A percentile compares a stretch with the other conserved stretches of the same genome.
phyloP scores from a whole-genome alignment of 2,329 filamentous ascomycete genomes.

The Magnaporthales sp. region DNA sequence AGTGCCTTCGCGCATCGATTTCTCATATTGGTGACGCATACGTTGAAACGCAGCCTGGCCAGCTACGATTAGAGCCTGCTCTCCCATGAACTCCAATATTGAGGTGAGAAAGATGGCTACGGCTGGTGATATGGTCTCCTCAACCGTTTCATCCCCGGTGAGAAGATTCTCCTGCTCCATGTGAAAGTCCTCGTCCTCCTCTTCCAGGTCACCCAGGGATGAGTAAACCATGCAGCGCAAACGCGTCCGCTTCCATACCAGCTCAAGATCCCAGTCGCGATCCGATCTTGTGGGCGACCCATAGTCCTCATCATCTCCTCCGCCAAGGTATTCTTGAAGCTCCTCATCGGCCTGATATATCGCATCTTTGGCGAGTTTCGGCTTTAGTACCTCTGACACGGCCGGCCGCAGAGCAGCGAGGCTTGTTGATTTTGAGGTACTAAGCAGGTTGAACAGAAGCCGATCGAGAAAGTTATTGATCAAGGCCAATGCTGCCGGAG shows the following conservation, averaged over 20 bases:
- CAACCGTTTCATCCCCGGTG: conserved; percentile 45
- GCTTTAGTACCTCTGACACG: conserved; percentile 78
- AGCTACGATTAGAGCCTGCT: conserved; percentile 80
- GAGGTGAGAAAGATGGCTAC: conserved; percentile 95
- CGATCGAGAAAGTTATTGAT: conserved; percentile 93
- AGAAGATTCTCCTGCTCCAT: conserved; percentile 72
- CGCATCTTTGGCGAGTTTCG: conserved; percentile 68
- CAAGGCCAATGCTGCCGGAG: conserved; percentile 62
- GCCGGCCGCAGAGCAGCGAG: conserved; percentile 70
- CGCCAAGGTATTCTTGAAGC: conserved; percentile 77
- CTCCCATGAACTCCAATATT: conserved; percentile 87
- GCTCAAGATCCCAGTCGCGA: conserved; percentile 77
- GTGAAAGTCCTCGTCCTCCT: conserved; percentile 89
- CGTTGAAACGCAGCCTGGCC: conserved; percentile 75
- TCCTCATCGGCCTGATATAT: conserved; percentile 29
- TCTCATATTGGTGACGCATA: conserved; percentile 48
- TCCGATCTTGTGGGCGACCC: conserved; percentile 39
- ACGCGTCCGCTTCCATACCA: conserved; percentile 88
- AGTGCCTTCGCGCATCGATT: conserved; percentile 45
- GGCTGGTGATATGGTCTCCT: conserved; percentile 73
- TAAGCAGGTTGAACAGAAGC: conserved; percentile 84
- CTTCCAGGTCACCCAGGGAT: conserved; percentile 90
- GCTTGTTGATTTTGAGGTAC: conserved; percentile 67
- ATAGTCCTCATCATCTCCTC: conserved; percentile 65
- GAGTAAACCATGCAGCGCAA: conserved; percentile 98